phyloP scores from a whole-genome alignment of 1,284 basidiomycete species.

The Boletus semigastroideus region DNA sequence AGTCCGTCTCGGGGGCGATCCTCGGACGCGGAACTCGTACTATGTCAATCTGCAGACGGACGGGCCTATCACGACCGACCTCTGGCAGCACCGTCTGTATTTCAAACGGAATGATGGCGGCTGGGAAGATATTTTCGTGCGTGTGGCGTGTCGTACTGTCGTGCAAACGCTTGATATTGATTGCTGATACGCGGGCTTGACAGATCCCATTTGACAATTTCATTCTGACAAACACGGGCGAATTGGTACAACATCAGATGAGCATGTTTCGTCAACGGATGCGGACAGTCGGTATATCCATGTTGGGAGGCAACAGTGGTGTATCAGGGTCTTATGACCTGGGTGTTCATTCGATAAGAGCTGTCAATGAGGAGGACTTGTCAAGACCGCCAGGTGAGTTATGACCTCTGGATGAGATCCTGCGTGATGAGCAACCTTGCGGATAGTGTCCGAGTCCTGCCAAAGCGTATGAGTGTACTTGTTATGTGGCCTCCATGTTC shows the following conservation, averaged over 20 bases:
- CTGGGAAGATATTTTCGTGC: slow-evolving; percentile 85
- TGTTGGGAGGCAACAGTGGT: slow-evolving; percentile 76
- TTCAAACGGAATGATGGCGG: slow-evolving; percentile 67
- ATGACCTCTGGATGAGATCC: background rate
- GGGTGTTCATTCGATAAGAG: slow-evolving; percentile 69
- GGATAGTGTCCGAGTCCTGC: slow-evolving; percentile 30
- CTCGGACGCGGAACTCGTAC: slow-evolving; percentile 71
- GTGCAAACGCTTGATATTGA: background rate
- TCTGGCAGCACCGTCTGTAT: slow-evolving; percentile 89
- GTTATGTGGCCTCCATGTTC: slow-evolving; percentile 1
- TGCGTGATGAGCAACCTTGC: background rate
- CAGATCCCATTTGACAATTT: slow-evolving; percentile 84
- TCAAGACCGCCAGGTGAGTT: slow-evolving; percentile 41
- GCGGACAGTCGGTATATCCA: slow-evolving; percentile 79
- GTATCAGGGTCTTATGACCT: slow-evolving; percentile 73
- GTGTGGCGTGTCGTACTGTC: slow-evolving; percentile 27
- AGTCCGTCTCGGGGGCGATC: slow-evolving; percentile 69
- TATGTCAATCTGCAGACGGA: slow-evolving; percentile 90
- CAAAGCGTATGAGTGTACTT: slow-evolving; percentile 27
- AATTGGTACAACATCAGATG: slow-evolving; percentile 67
- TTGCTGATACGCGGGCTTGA: background rate
- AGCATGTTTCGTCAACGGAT: slow-evolving; percentile 75
- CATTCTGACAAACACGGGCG: slow-evolving; percentile 81
- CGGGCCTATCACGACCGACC: slow-evolving; percentile 72
- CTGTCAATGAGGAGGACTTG: slow-evolving; percentile 56